A percentile compares a stretch with the other conserved stretches of the same genome.
These are phyloP conservation scores for Metschnikowia borealis DNA, from an alignment of 805 yeast genomes.

Conservation along the genomic window DNA sequence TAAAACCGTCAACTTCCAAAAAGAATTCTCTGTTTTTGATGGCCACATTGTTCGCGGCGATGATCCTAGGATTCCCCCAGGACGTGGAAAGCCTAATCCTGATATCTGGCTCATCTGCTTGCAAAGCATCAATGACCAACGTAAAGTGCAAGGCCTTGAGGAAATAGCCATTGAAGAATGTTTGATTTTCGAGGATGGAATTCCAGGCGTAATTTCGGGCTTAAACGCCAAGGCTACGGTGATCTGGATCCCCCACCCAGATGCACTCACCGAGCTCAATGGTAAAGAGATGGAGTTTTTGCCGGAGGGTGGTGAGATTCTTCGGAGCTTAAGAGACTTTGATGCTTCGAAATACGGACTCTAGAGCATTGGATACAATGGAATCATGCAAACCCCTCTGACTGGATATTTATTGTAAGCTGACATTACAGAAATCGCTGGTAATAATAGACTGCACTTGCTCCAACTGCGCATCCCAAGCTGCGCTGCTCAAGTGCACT, in stretches of 20 bases:
- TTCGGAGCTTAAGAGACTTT: slow-evolving; percentile 11
- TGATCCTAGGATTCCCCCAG: slow-evolving; percentile 74
- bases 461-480: not conserved
- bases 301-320: slow-evolving; percentile 49
- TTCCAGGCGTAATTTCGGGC: slow-evolving; percentile 87
- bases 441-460: not conserved
- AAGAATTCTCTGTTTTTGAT: slow-evolving; percentile 62
- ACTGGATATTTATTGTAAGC: no score
- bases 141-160: slow-evolving; percentile 36
- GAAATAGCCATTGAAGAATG: slow-evolving; percentile 71
- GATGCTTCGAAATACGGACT: slow-evolving; percentile 18
- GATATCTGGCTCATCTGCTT: slow-evolving; percentile 89
- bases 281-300: slow-evolving; percentile 49
- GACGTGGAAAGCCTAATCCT: slow-evolving; percentile 91
- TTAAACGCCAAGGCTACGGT: slow-evolving; percentile 77
- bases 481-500: not conserved
- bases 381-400: no score
- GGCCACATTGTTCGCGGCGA: slow-evolving; percentile 81
- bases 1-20: slow-evolving; percentile 67
- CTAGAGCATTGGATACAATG: not conserved
- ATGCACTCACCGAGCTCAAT: slow-evolving; percentile 55
- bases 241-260: slow-evolving; percentile 90
- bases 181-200: slow-evolving; percentile 90
- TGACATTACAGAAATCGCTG: not conserved
- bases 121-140: slow-evolving; percentile 57